These are phyloP conservation scores for Cruciata laevipes DNA, from an alignment of 257 asterid genomes.

Conservation along the genomic window DNA sequence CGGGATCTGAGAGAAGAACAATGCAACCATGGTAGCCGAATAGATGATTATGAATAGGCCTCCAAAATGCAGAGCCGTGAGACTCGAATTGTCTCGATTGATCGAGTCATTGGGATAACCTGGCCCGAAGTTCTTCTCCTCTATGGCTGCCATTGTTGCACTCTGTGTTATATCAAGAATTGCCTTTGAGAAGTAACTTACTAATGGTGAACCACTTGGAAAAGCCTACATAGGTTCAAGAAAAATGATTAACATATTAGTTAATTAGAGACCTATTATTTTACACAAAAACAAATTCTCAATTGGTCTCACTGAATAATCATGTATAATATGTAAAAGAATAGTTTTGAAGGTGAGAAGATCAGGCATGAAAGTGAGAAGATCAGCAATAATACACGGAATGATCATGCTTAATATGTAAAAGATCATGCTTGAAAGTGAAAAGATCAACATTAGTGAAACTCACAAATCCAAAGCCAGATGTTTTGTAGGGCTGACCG, in stretches of 20 bases:
- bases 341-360: no score
- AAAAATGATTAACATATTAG: neutral
- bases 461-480: slow-evolving; percentile 56
- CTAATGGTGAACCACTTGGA: slow-evolving; percentile 27
- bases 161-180: slow-evolving; percentile 39
- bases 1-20: slow-evolving; percentile 32
- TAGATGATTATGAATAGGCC: slow-evolving; percentile 48
- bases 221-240: slow-evolving; percentile 31
- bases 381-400: no score
- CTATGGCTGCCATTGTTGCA: slow-evolving; percentile 22
- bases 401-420: no score
- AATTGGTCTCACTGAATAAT: no score
- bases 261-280: neutral
- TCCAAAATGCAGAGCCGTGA: slow-evolving; percentile 34
- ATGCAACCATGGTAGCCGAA: slow-evolving; percentile 28
- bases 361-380: no score
- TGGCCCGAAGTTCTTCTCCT: slow-evolving; percentile 34
- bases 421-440: no score
- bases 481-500: slow-evolving; percentile 38
- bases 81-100: slow-evolving; percentile 35
- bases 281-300: no score
- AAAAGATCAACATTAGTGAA: no score
- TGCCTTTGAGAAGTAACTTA: slow-evolving; percentile 36
- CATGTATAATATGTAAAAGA: no score
- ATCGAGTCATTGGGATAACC: slow-evolving; percentile 39